Evolutionary conservation across 352 stramenopile genomes (phyloP).

Genomic region (Phytophthora litchii): DNA sequence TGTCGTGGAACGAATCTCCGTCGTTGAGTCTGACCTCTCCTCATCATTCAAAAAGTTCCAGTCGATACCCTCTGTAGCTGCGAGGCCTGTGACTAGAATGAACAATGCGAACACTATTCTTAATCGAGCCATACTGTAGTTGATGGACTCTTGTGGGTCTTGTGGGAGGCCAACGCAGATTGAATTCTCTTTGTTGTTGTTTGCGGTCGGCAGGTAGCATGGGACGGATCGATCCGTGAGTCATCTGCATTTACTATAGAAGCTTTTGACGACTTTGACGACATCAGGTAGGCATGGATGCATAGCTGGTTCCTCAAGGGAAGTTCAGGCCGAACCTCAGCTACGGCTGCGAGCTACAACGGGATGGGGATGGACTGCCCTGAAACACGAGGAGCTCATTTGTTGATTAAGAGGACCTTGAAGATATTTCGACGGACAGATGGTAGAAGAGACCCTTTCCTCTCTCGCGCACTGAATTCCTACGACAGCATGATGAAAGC

Average conservation of each 20-base stretch:
- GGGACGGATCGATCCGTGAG: background rate
- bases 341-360: constrained; percentile 23
- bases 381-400: constrained; percentile 17
- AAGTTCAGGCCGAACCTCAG: constrained; percentile 1
- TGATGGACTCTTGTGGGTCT: constrained; percentile 6
- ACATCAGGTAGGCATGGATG: constrained; percentile 2
- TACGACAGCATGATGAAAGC: no score
- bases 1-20: background rate
- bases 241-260: constrained; percentile 6
- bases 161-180: constrained; percentile 10
- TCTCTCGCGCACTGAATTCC: constrained; percentile 11
- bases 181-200: constrained; percentile 5
- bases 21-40: constrained; percentile 2
- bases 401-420: constrained; percentile 19
- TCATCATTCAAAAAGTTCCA: no score
- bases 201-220: background rate
- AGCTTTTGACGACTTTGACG: background rate
- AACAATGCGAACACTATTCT: constrained; percentile 10
- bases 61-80: background rate
- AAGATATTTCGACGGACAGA: constrained; percentile 29
- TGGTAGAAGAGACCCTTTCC: constrained; percentile 21
- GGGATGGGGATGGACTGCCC: constrained; percentile 30
- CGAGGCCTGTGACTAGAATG: constrained; percentile 1
- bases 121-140: constrained; percentile 14
- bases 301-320: constrained; percentile 6